Conservation (phyloP, 352 stramenopile species). For the Peronospora destructor region DNA sequence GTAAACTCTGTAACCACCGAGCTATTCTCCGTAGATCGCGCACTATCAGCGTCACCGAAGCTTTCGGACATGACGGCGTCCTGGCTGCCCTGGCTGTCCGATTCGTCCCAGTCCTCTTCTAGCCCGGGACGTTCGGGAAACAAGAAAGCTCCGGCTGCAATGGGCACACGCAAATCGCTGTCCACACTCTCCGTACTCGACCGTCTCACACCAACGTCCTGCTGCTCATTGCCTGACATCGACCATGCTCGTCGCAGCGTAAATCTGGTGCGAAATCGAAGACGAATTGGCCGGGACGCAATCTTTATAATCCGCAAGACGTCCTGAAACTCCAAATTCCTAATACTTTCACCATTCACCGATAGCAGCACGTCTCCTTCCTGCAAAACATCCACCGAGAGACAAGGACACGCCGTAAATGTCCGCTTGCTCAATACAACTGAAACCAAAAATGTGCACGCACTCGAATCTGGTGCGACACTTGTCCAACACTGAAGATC, state of each 20-base stretch:
- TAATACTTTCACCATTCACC: slow-evolving; percentile 63
- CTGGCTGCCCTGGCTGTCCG: slow-evolving; percentile 61
- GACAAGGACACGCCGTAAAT: background rate
- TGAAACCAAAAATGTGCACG: slow-evolving; percentile 1
- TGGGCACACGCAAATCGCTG: slow-evolving; percentile 18
- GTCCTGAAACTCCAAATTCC: slow-evolving; percentile 54
- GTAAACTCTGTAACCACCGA: slow-evolving; percentile 55
- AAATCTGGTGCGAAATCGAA: slow-evolving; percentile 45
- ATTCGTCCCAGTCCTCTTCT: slow-evolving; percentile 52
- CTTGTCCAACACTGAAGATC: slow-evolving; percentile 36
- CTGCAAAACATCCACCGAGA: slow-evolving; percentile 20
- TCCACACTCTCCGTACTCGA: slow-evolving; percentile 23
- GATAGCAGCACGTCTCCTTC: slow-evolving; percentile 66
- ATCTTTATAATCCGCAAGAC: slow-evolving; percentile 65
- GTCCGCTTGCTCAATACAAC: background rate
- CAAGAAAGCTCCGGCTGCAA: slow-evolving; percentile 27
- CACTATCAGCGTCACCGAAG: slow-evolving; percentile 70
- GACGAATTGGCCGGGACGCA: slow-evolving; percentile 53
- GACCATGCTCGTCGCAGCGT: slow-evolving; percentile 16
- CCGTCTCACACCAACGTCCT: slow-evolving; percentile 16
- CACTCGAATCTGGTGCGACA: slow-evolving; percentile 51
- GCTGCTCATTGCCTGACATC: slow-evolving; percentile 18
- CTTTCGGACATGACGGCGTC: slow-evolving; percentile 67
- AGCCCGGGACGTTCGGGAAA: slow-evolving; percentile 25
- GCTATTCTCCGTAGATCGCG: slow-evolving; percentile 62